Percentiles rank a stretch among this genome's conserved stretches.
Evolutionary conservation across 495 filamentous ascomycete genomes (phyloP).

Genomic region (Aspergillus baeticus): DNA sequence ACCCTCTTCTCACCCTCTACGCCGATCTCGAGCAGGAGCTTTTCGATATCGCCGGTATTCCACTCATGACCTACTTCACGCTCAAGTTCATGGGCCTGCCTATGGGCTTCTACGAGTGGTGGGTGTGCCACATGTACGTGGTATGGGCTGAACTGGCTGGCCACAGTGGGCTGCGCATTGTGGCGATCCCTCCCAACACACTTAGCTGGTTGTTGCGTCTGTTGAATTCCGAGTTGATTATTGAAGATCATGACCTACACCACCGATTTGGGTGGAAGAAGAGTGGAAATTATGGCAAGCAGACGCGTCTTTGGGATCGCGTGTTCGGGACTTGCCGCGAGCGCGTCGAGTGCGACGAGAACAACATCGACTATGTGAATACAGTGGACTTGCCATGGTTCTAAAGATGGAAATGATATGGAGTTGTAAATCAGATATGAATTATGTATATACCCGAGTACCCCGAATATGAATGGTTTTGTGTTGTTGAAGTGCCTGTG

Average conservation of each 20-base stretch:
- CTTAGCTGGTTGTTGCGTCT: conserved; percentile 37
- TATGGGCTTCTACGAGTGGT: conserved; percentile 47
- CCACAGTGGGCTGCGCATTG: conserved; percentile 36
- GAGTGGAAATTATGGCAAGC: conserved; percentile 46
- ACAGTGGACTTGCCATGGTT: conserved; percentile 21
- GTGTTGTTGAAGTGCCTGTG: background rate
- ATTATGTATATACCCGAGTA: conserved; percentile 6
- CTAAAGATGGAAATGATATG: conserved; percentile 30
- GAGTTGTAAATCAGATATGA: conserved; percentile 1
- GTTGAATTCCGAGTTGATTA: conserved; percentile 35
- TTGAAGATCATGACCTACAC: conserved; percentile 46
- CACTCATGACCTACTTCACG: conserved; percentile 36
- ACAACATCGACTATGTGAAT: conserved; percentile 43
- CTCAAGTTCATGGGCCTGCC: conserved; percentile 33
- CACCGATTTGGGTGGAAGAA: conserved; percentile 44
- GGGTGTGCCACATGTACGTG: conserved; percentile 44
- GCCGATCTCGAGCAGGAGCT: conserved; percentile 44
- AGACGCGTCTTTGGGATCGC: conserved; percentile 43
- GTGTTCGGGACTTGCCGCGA: conserved; percentile 42
- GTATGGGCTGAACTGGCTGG: conserved; percentile 41
- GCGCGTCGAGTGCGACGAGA: conserved; percentile 30
- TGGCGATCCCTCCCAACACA: conserved; percentile 34
- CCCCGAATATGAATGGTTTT: background rate
- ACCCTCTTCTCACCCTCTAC: conserved; percentile 40
- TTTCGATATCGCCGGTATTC: conserved; percentile 43